Base-by-base conservation (phyloP, 2,329 filamentous ascomycete species). In the Plectosphaerella plurivora region DNA sequence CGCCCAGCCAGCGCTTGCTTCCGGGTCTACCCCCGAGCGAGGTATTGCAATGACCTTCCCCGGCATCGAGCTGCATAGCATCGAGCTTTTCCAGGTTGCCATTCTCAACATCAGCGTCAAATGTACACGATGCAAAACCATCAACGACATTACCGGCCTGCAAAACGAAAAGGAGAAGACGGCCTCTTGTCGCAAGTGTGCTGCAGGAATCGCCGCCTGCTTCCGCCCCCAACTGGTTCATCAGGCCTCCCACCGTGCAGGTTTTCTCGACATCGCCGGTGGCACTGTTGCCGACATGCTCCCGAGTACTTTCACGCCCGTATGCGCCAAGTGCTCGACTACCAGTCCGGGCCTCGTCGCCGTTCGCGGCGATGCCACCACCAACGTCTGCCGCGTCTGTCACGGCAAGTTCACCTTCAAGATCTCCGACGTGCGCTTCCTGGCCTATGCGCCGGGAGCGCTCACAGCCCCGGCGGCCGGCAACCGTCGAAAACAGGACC, bases 31-130 rank as follows among this genome's bases (percentile, higher is more conserved):
- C 1, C 66, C 74, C 2, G 88, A 91, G 61, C 76, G 78, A 50
- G 89, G 89, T 22, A 87, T 89, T n/a, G 82, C 88, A 51, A 75
- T 95, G 8, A 90, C 86, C 0, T 91, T 94, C 60, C 90, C 91
- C 0, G 84, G 80, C 24, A 73, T 94, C 53, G 88, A 93, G 61
- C 78, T 95, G 2, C 80, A 90, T 63, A 82, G 86, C 37, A 86
- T 94, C 55, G 89, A 94, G 62, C 70, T 94, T 2, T 74, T 95
- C 9, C 84, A 92, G 59, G 69, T 93, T 1, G 73, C 78, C 0
- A 75, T 81, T 22, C 72, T 94, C 33, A 84, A 81, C 53, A 73
- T 94, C 56, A 87, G 81, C 3, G 75, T 91, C 56, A 92, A 91
- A 65, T 95, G 90, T 65, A 82, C 86, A 50, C 82, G 90, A 37